Percentiles rank a stretch among this genome's conserved stretches.
Evolutionary conservation across 306 rosid species (phyloP).

Genomic region (Gleditsia sinensis): DNA sequence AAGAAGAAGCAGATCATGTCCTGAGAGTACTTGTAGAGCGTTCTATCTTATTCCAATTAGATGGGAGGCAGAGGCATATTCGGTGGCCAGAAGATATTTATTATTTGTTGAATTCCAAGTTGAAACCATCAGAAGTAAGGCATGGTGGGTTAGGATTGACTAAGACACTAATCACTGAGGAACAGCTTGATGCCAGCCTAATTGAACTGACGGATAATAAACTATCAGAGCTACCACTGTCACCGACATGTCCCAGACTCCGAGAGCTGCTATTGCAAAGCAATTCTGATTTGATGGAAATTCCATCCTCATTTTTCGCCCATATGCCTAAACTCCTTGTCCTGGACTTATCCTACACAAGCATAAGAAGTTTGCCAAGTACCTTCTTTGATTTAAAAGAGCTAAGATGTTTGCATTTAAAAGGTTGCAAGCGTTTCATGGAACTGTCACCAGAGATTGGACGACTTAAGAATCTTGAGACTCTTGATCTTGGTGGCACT

Average conservation of each 20-base stretch:
- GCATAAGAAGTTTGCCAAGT: background rate
- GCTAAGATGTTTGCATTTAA: background rate
- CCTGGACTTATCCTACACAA: conserved; percentile 11
- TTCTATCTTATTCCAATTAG: background rate
- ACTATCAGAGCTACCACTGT: background rate
- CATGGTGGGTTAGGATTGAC: background rate
- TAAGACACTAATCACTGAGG: background rate
- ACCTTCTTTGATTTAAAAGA: background rate
- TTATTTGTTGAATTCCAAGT: background rate
- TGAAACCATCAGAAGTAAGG: background rate
- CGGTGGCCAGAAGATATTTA: background rate
- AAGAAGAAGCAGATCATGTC: background rate
- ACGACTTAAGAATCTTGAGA: background rate
- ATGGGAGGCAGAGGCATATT: no score
- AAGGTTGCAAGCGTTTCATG: background rate
- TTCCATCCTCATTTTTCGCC: background rate
- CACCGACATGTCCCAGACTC: background rate
- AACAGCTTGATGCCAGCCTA: background rate
- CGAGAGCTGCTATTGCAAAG: background rate
- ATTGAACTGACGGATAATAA: background rate
- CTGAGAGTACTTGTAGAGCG: background rate
- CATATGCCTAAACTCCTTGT: background rate
- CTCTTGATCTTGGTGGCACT: background rate
- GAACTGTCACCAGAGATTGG: background rate
- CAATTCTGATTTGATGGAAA: background rate